These are phyloP conservation scores for Aspergillus chevalieri DNA, from an alignment of 2,329 filamentous ascomycete species.

Conservation along the genomic window DNA sequence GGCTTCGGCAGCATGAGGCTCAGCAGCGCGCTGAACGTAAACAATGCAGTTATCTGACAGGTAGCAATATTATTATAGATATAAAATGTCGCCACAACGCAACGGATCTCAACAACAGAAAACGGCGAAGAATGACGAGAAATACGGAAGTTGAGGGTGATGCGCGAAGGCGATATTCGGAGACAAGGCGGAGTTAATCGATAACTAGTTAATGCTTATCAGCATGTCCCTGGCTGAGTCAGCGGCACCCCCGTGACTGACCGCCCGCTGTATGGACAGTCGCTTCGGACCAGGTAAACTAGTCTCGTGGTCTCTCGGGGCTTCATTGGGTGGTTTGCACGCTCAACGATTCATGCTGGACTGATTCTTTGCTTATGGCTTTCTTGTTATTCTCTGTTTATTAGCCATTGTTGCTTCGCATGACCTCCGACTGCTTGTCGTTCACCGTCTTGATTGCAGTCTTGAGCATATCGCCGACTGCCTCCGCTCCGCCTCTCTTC, in stretches of 20 bases:
- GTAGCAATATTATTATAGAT: not conserved
- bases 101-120: not conserved
- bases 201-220: not conserved
- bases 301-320: not conserved
- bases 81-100: not conserved
- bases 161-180: not conserved
- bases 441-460: constrained; percentile 25
- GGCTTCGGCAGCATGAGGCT: not conserved
- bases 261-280: not conserved
- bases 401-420: constrained; percentile 8
- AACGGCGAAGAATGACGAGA: not conserved
- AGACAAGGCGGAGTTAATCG: not conserved
- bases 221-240: not conserved
- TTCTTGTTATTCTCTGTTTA: not conserved
- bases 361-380: not conserved
- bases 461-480: constrained; percentile 27
- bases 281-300: not conserved
- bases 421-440: constrained; percentile 18
- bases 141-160: not conserved
- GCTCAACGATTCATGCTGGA: not conserved
- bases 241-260: not conserved
- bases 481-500: constrained; percentile 24
- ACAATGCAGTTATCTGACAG: not conserved
- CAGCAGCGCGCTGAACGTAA: not conserved
- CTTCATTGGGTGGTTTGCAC: not conserved